Percentiles rank a stretch among this genome's conserved stretches.
Conservation (phyloP, 1,284 basidiomycete genomes). For the Trichosporon faecale region DNA sequence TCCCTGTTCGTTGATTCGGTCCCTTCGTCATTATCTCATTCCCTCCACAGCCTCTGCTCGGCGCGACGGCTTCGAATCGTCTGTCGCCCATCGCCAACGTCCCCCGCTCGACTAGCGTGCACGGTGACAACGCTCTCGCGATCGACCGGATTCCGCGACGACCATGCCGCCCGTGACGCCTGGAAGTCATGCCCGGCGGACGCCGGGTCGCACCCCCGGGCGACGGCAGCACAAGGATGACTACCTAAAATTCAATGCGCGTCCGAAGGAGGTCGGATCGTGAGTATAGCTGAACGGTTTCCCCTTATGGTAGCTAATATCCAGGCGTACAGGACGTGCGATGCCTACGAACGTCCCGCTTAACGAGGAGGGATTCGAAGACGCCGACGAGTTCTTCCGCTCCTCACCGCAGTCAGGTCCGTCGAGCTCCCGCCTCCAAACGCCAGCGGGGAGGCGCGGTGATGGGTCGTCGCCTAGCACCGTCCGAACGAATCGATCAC, state of each 20-base stretch:
- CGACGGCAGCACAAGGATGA: constrained; percentile 24
- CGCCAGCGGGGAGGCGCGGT: background rate
- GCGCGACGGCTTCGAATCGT: background rate
- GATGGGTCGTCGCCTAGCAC: background rate
- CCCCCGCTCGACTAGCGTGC: background rate
- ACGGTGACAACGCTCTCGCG: too few species aligned
- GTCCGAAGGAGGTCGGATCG: constrained; percentile 48
- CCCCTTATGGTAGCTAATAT: constrained; percentile 9
- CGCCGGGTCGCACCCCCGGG: constrained; percentile 15
- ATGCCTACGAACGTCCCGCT: constrained; percentile 60
- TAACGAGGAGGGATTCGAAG: constrained; percentile 79
- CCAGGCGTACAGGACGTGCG: constrained; percentile 40
- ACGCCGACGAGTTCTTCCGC: constrained; percentile 68
- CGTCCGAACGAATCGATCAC: constrained; percentile 47
- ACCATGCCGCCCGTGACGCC: constrained; percentile 27
- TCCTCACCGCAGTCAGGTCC: constrained; percentile 25
- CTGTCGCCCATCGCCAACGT: background rate
- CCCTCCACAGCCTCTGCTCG: background rate
- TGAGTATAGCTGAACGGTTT: constrained; percentile 27
- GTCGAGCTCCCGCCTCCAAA: background rate
- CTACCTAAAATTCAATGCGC: constrained; percentile 43
- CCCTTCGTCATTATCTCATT: background rate
- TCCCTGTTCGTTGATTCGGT: background rate
- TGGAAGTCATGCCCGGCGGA: constrained; percentile 9
- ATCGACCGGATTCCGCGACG: background rate